Evolutionary conservation across 108 stramenopile species (phyloP).

Genomic region (Parmales sp.): DNA sequence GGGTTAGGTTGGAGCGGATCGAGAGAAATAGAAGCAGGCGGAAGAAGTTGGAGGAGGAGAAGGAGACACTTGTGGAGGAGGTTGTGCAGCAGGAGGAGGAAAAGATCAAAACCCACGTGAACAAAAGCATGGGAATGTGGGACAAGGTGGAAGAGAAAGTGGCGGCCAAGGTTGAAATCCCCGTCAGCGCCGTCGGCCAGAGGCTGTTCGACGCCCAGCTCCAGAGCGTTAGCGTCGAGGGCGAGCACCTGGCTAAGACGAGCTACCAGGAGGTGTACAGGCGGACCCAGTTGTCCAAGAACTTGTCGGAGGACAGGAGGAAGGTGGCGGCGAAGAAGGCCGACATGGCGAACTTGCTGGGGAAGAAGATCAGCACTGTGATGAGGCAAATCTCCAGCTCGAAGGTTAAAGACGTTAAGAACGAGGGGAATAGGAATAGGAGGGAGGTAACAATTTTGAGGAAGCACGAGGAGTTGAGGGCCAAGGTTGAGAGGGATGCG

Average conservation of each 20-base stretch:
- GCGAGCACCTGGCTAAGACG: neutral
- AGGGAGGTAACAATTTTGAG: neutral
- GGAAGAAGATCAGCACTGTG: neutral
- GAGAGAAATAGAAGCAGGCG: too few species aligned
- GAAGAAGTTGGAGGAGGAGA: neutral
- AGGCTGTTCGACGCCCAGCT: conserved; percentile 8
- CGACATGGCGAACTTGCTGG: neutral
- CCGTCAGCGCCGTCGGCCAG: neutral
- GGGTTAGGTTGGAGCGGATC: too few species aligned
- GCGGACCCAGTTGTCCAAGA: neutral
- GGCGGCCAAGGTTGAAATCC: neutral
- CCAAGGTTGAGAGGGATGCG: neutral
- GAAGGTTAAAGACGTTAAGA: neutral
- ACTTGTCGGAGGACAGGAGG: neutral
- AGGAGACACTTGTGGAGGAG: neutral
- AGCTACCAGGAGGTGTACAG: neutral
- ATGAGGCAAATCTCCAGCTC: neutral
- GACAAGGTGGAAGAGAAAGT: neutral
- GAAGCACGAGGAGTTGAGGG: neutral
- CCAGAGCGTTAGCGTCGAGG: neutral
- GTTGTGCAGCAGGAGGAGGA: neutral
- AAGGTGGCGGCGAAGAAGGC: neutral
- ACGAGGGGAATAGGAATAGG: neutral
- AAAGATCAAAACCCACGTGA: neutral
- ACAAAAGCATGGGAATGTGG: too few species aligned